Base-by-base conservation (phyloP, 2,329 filamentous ascomycete genomes). In the Ceratocystis alfenasii region DNA sequence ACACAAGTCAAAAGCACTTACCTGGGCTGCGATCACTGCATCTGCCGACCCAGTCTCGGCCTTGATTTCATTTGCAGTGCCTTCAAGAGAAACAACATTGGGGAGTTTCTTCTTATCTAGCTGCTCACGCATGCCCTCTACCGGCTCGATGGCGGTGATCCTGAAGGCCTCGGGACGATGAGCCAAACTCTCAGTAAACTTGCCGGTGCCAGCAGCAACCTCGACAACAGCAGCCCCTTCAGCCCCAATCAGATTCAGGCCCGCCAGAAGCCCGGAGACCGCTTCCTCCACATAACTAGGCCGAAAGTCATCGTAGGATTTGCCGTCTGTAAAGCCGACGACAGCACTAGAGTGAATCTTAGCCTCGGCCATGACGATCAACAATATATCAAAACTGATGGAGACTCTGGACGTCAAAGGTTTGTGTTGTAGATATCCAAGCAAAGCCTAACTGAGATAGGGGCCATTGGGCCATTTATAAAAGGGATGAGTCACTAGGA, bases 181-280 rank as follows among this genome's bases (percentile, higher is more conserved):
- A 5, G 83, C 81, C 44, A 90, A 77, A 20, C 80, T 70, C 72
- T 86, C 83, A 0, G 87, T 89, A 71, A 89, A 85, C 71, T 88
- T 88, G 30, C 87, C 87, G 0, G 86, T 88, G 0, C 87, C 86
- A 2, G 85, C 84, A 1, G 81, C 87, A 20, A 89, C 76, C 72
- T 89, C 87, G 28, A 88, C 73, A 50, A 89, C 74, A 57, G 74
- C 78, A 15, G 80, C 80, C 59, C 76, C 75, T 5, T 74, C 63
- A 20, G 77, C 71, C 30, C 76, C 78, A 33, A 77, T 74, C 7
- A 89, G 73, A 5, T 77, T 74, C n/a, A 87, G 75, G 62, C 79
- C 76, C 17, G 72, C 70, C 2, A 91, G 79, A 20, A 91, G 80
- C 45, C 75, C 74, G 22, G 82, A 76, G 15, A 88, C 81, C 3